Percentiles rank a stretch among this genome's conserved stretches.
Evolutionary conservation across 768 basidiomycete species (phyloP).

Genomic region (Collybia sordida): DNA sequence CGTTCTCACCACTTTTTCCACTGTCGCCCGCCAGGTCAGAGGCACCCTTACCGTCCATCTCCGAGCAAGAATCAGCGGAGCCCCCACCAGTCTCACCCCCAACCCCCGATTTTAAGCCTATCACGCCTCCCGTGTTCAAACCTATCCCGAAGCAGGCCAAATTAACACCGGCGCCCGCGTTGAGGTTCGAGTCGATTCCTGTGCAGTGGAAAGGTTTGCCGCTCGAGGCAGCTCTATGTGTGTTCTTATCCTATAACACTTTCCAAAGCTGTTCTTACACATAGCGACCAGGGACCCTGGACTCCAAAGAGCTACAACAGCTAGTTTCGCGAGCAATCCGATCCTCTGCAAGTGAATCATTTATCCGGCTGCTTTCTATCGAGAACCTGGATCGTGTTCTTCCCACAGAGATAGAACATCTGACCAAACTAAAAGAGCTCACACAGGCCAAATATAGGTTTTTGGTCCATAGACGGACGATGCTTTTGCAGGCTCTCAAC

Average conservation of each 20-base stretch:
- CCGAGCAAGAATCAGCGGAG: constrained; percentile 7
- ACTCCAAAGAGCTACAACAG: constrained; percentile 59
- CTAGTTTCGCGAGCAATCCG: constrained; percentile 75
- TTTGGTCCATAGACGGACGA: constrained; percentile 62
- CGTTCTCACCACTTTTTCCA: constrained; percentile 14
- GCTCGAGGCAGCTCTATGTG: constrained; percentile 64
- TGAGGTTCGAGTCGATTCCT: constrained; percentile 58
- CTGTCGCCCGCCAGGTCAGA: constrained; percentile 11
- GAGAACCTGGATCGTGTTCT: constrained; percentile 61
- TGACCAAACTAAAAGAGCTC: constrained; percentile 48
- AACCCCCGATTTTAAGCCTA: background rate
- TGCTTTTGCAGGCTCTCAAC: constrained; percentile 70
- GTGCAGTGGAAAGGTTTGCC: constrained; percentile 69
- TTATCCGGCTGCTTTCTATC: constrained; percentile 66
- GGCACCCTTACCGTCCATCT: constrained; percentile 11
- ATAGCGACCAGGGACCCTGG: constrained; percentile 50
- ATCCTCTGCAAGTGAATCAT: constrained; percentile 64
- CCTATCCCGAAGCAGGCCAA: constrained; percentile 23
- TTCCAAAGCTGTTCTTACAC: background rate
- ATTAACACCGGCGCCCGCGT: constrained; percentile 46
- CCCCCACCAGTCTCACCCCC: constrained; percentile 7
- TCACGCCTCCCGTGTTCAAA: constrained; percentile 5
- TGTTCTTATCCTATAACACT: constrained; percentile 15
- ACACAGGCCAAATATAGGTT: constrained; percentile 71
- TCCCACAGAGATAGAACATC: constrained; percentile 56